These are phyloP conservation scores for Rhizopogon rudus DNA, from an alignment of 768 basidiomycete genomes.

Conservation along the genomic window DNA sequence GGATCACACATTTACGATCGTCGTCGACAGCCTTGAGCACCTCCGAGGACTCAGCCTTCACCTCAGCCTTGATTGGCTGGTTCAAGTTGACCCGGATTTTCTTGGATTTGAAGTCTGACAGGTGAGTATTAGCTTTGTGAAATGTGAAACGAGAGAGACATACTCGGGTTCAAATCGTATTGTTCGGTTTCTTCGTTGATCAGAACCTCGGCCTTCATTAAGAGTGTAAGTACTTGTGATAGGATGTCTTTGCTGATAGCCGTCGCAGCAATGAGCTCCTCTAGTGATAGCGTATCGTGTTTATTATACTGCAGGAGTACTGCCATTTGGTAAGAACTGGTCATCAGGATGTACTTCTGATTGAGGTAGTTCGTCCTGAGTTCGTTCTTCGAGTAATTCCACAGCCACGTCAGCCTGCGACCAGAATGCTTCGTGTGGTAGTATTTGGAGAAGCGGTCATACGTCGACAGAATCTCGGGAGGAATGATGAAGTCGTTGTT, in stretches of 20 bases:
- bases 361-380: slow-evolving; percentile 88
- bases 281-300: slow-evolving; percentile 74
- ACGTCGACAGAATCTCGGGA: slow-evolving; percentile 77
- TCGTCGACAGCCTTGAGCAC: slow-evolving; percentile 94
- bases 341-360: slow-evolving; percentile 95
- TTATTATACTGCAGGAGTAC: slow-evolving; percentile 41
- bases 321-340: slow-evolving; percentile 91
- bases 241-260: slow-evolving; percentile 77
- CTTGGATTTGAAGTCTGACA: slow-evolving; percentile 84
- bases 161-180: slow-evolving; percentile 88
- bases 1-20: slow-evolving; percentile 94
- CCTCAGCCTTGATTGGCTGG: slow-evolving; percentile 90
- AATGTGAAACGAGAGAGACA: slow-evolving; percentile 4
- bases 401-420: slow-evolving; percentile 94
- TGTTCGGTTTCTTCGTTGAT: slow-evolving; percentile 85
- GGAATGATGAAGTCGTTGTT: slow-evolving; percentile 92
- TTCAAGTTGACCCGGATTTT: slow-evolving; percentile 92
- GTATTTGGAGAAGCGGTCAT: slow-evolving; percentile 89
- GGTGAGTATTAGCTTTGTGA: not conserved
- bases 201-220: slow-evolving; percentile 87
- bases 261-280: slow-evolving; percentile 78
- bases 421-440: slow-evolving; percentile 94
- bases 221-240: slow-evolving; percentile 51
- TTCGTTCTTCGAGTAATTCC: slow-evolving; percentile 98
- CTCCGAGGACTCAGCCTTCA: slow-evolving; percentile 84